These are phyloP conservation scores for Neonectria neomacrospora DNA, from an alignment of 2,329 filamentous ascomycete species.

Conservation along the genomic window DNA sequence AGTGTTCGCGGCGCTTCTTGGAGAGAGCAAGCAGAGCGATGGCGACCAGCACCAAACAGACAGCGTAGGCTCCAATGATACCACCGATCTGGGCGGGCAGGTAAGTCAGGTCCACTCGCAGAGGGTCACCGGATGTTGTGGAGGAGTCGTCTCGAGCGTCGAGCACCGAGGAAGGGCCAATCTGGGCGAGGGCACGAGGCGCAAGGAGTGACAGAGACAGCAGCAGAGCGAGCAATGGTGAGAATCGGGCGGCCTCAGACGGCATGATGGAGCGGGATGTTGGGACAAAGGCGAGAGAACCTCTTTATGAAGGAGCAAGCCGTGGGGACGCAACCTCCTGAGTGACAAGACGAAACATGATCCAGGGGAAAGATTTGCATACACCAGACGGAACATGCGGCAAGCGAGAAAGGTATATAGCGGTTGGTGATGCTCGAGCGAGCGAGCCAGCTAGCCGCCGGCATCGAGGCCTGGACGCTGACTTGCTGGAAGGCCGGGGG, in stretches of 20 bases:
- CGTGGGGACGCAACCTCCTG: constrained; percentile 56
- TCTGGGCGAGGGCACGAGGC: constrained; percentile 45
- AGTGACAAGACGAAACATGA: constrained; percentile 61
- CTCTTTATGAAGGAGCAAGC: constrained; percentile 48
- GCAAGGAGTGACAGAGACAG: constrained; percentile 44
- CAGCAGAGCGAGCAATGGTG: constrained; percentile 46
- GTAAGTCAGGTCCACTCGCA: constrained; percentile 68
- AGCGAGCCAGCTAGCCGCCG: constrained; percentile 53
- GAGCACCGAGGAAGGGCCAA: constrained; percentile 42
- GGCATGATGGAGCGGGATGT: constrained; percentile 55
- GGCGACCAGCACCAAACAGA: constrained; percentile 80
- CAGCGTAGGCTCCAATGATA: constrained; percentile 84
- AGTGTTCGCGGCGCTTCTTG: constrained; percentile 64
- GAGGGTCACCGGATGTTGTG: constrained; percentile 67
- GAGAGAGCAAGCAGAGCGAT: constrained; percentile 70
- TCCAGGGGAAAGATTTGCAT: constrained; percentile 59
- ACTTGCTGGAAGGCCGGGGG: constrained; percentile 51
- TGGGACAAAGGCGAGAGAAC: constrained; percentile 37
- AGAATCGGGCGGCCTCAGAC: constrained; percentile 40
- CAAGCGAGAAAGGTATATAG: constrained; percentile 65
- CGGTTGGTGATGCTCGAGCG: constrained; percentile 59
- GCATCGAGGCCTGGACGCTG: constrained; percentile 52
- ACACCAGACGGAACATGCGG: constrained; percentile 55
- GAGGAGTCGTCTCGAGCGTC: constrained; percentile 56
- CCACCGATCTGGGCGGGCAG: constrained; percentile 86